A percentile compares a stretch with the other conserved stretches of the same genome.
phyloP scores from a whole-genome alignment of 805 yeast genomes.

The Candida patagonica region DNA sequence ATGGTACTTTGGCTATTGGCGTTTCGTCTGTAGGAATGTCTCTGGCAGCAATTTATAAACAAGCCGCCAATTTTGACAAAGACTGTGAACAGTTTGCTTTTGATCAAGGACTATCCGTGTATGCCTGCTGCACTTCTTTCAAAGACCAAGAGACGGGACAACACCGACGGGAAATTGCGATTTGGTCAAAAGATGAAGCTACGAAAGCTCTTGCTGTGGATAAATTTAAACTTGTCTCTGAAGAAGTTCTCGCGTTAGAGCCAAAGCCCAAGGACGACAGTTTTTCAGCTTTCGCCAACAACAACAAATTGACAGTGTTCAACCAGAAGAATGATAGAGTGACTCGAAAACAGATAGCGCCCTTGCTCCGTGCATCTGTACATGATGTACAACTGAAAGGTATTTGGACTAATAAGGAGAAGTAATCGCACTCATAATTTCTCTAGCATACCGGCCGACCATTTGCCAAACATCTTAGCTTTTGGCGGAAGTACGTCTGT shows the following conservation, averaged over 20 bases:
- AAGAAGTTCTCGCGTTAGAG: conserved; percentile 23
- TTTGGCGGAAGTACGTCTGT: conserved; percentile 31
- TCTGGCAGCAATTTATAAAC: conserved; percentile 39
- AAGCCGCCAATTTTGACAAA: conserved; percentile 22
- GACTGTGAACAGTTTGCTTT: conserved; percentile 26
- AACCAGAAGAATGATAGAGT: conserved; percentile 50
- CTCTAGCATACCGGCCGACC: conserved; percentile 26
- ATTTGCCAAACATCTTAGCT: conserved; percentile 18
- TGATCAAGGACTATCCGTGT: conserved; percentile 31
- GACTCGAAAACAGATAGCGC: conserved; percentile 83
- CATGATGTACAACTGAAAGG: conserved; percentile 8
- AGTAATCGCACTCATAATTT: neutral
- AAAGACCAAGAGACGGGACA: conserved; percentile 18
- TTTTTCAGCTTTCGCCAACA: neutral
- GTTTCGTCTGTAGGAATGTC: conserved; percentile 68
- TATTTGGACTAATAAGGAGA: neutral
- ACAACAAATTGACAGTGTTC: conserved; percentile 17
- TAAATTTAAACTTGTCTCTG: conserved; percentile 14
- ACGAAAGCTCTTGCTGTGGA: conserved; percentile 17
- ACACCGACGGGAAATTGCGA: conserved; percentile 39
- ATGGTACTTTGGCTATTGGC: conserved; percentile 41
- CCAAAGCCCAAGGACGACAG: neutral
- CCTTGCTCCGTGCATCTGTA: conserved; percentile 31
- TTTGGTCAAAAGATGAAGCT: conserved; percentile 17
- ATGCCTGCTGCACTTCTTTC: conserved; percentile 43